A percentile compares a stretch with the other conserved stretches of the same genome.
Conservation (phyloP, 2,329 filamentous ascomycete species). For the Thelonectria blattea region DNA sequence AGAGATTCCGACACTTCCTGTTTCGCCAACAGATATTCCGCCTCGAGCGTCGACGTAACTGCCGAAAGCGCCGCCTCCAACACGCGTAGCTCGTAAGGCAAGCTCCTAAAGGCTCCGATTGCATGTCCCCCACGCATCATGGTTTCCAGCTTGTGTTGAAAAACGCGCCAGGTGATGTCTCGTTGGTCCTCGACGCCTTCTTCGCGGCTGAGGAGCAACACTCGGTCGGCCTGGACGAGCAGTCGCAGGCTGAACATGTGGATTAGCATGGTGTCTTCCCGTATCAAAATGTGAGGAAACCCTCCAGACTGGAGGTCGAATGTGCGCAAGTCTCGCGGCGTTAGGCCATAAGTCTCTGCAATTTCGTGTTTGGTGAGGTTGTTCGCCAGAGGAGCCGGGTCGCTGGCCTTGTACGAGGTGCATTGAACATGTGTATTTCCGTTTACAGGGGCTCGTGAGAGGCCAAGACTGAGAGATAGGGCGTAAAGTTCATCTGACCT, state of each 20-base stretch:
- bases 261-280: constrained; percentile 1
- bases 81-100: constrained; percentile 1
- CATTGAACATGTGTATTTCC: background rate
- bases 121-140: background rate
- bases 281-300: constrained; percentile 5
- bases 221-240: background rate
- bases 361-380: constrained; percentile 5
- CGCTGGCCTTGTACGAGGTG: background rate
- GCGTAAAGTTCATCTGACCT: background rate
- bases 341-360: background rate
- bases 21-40: constrained; percentile 5
- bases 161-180: background rate
- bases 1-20: constrained; percentile 1
- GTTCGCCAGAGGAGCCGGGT: background rate
- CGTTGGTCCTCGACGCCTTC: background rate
- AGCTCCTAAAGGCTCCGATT: background rate
- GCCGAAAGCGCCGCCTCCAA: constrained; percentile 6
- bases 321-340: background rate
- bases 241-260: constrained; percentile 3
- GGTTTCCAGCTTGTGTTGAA: background rate
- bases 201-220: background rate
- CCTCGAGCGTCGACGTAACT: constrained; percentile 2
- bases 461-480: background rate
- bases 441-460: background rate
- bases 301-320: constrained; percentile 3